Evolutionary conservation across 805 yeast species (phyloP).

Genomic region (Grigorovia jiainica): DNA sequence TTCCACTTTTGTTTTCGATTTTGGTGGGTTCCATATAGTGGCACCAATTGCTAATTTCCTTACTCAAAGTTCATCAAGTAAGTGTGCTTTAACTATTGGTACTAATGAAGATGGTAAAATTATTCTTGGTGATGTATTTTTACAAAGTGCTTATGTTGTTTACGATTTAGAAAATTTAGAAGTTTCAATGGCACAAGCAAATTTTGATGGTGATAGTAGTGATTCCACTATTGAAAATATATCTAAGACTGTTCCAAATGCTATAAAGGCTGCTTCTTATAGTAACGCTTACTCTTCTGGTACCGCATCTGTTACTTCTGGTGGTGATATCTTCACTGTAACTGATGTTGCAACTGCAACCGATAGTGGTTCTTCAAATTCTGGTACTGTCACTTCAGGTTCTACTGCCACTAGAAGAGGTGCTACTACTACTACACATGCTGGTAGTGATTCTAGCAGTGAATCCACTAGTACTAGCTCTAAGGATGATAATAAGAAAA

Average conservation of each 20-base stretch:
- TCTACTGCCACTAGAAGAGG: neutral
- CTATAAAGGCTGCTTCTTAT: conserved; percentile 36
- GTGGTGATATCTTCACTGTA: conserved; percentile 20
- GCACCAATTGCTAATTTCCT: conserved; percentile 36
- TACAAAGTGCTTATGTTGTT: conserved; percentile 47
- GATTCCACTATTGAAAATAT: conserved; percentile 39
- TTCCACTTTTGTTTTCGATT: conserved; percentile 38
- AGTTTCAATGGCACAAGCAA: conserved; percentile 40
- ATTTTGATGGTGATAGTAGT: conserved; percentile 17
- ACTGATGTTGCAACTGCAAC: neutral
- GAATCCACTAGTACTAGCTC: neutral
- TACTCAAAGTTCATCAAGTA: conserved; percentile 13
- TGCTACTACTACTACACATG: neutral
- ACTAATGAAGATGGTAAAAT: conserved; percentile 16
- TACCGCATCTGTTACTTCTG: conserved; percentile 9
- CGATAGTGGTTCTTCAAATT: conserved; percentile 2
- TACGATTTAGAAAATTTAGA: conserved; percentile 42
- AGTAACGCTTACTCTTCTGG: conserved; percentile 33
- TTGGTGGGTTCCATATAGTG: conserved; percentile 48
- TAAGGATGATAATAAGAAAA: neutral
- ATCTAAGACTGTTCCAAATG: conserved; percentile 37
- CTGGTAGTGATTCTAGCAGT: neutral
- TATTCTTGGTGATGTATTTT: conserved; percentile 47
- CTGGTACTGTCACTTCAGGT: too few relatives aligned
- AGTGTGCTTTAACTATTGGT: conserved; percentile 38